Conservation (phyloP, 768 basidiomycete species). For the Boletus huronensis region DNA sequence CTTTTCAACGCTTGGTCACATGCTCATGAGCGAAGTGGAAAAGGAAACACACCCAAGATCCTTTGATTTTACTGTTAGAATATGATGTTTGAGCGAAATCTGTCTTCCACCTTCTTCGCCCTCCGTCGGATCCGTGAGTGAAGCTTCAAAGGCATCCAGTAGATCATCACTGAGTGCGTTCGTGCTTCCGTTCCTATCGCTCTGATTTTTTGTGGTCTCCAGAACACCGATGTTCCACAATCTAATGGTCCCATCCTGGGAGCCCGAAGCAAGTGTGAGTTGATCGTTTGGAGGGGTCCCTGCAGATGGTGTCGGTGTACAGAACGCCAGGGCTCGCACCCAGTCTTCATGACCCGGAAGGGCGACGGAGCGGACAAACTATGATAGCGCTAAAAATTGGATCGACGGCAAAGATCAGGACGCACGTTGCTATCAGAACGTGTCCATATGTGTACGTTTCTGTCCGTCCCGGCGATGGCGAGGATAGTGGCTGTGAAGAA, state of each 20-base stretch:
- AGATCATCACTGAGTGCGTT: constrained; percentile 61
- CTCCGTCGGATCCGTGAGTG: constrained; percentile 66
- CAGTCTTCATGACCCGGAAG: constrained; percentile 94
- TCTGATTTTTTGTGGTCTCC: constrained; percentile 17
- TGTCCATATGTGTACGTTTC: constrained; percentile 73
- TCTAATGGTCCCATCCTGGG: constrained; percentile 91
- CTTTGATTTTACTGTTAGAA: constrained; percentile 60
- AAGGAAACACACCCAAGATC: constrained; percentile 16
- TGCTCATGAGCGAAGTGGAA: constrained; percentile 23
- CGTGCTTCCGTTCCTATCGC: constrained; percentile 18
- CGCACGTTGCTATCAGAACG: constrained; percentile 56
- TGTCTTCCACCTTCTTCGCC: constrained; percentile 78
- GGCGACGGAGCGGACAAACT: constrained; percentile 60
- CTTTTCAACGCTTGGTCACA: constrained; percentile 28
- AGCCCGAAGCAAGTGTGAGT: constrained; percentile 85
- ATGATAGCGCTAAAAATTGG: not conserved
- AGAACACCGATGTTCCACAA: constrained; percentile 80
- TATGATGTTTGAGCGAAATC: constrained; percentile 85
- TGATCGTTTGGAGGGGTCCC: constrained; percentile 27
- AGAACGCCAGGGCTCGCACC: constrained; percentile 80
- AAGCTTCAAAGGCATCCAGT: constrained; percentile 84
- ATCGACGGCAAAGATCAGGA: constrained; percentile 5
- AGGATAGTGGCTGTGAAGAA: constrained; percentile 53
- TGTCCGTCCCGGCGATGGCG: constrained; percentile 83
- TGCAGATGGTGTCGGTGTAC: constrained; percentile 28